Evolutionary conservation across 176 grass and related monocot species (phyloP).

Genomic region (Otatea glauca): DNA sequence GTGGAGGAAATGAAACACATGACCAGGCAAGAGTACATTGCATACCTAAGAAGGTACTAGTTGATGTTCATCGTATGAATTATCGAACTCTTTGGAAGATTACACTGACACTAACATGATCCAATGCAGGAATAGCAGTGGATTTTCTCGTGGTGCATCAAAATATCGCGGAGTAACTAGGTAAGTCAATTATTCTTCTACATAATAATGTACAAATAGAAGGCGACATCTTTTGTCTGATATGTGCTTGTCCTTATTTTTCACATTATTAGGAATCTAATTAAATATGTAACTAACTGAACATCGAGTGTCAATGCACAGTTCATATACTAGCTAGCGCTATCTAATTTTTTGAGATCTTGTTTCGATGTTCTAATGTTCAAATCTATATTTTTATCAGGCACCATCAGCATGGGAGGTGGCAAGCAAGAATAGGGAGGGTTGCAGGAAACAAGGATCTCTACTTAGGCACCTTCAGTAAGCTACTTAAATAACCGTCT

Average conservation of each 20-base stretch:
- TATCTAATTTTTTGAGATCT: not conserved
- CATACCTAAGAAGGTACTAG: conserved; percentile 60
- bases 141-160: conserved; percentile 73
- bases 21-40: conserved; percentile 70
- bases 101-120: not conserved
- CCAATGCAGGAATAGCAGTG: conserved; percentile 68
- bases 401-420: conserved; percentile 79
- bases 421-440: conserved; percentile 84
- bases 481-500: conserved; percentile 11
- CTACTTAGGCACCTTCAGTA: conserved; percentile 83
- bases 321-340: not conserved
- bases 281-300: not conserved
- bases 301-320: not conserved
- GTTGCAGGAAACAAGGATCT: conserved; percentile 81
- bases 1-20: conserved; percentile 78
- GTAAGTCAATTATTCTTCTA: conserved; percentile 27
- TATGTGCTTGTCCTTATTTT: not conserved
- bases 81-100: not conserved
- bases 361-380: conserved; percentile 9
- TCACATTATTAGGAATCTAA: not conserved
- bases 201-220: not conserved
- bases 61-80: not conserved
- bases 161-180: conserved; percentile 77
- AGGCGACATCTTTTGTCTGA: not conserved
- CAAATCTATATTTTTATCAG: conserved; percentile 34